A percentile compares a stretch with the other conserved stretches of the same genome.
Evolutionary conservation across 306 rosid species (phyloP).

Genomic region (Elaeagnus macrophylla): DNA sequence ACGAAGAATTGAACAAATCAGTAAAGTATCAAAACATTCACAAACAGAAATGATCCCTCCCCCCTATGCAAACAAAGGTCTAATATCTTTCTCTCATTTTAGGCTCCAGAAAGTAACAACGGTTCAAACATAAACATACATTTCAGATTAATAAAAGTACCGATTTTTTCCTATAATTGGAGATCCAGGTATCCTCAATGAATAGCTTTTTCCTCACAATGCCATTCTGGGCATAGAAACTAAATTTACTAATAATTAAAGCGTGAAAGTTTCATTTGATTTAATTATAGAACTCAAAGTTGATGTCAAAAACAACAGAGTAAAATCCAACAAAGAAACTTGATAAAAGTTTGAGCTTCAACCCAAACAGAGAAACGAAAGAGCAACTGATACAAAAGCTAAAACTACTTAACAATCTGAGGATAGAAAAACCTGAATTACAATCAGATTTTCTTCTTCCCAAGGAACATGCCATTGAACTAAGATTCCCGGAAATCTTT

Average conservation of each 20-base stretch:
- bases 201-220: too few relatives aligned
- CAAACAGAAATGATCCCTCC: background rate
- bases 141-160: too few relatives aligned
- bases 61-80: background rate
- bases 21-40: constrained; percentile 18
- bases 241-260: background rate
- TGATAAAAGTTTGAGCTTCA: constrained; percentile 21
- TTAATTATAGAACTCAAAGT: constrained; percentile 18
- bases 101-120: constrained; percentile 12
- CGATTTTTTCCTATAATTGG: constrained; percentile 1
- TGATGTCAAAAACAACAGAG: constrained; percentile 16
- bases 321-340: constrained; percentile 19
- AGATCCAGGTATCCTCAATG: background rate
- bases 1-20: constrained; percentile 2
- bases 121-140: too few relatives aligned
- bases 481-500: constrained; percentile 17
- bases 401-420: constrained; percentile 22
- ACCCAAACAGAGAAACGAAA: constrained; percentile 27
- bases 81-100: constrained; percentile 15
- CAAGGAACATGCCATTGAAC: constrained; percentile 39
- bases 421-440: constrained; percentile 36
- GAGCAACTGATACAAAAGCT: constrained; percentile 11
- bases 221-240: background rate
- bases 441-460: constrained; percentile 44
- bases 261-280: constrained; percentile 3